These are phyloP conservation scores for Monosporascus ibericus DNA, from an alignment of 2,329 filamentous ascomycete species.

Conservation along the genomic window DNA sequence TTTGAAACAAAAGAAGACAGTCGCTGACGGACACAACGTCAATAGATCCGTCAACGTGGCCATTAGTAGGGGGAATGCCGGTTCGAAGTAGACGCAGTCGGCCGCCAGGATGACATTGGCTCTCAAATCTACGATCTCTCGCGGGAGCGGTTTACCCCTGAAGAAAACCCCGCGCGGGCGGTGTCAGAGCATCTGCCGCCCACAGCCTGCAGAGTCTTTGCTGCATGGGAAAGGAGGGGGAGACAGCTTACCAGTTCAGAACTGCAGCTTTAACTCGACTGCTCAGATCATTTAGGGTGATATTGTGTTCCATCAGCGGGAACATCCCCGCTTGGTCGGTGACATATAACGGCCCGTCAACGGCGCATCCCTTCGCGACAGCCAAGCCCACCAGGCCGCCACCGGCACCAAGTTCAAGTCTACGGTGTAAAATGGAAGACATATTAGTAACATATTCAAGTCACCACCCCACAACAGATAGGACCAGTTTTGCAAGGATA, in stretches of 20 bases:
- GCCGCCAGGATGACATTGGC: constrained; percentile 86
- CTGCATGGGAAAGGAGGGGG: constrained; percentile 22
- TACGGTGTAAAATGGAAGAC: constrained; percentile 29
- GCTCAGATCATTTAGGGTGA: constrained; percentile 68
- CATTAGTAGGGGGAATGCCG: constrained; percentile 83
- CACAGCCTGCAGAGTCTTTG: constrained; percentile 1
- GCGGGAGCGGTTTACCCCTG: constrained; percentile 57
- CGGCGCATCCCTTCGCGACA: constrained; percentile 49
- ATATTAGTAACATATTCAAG: background rate
- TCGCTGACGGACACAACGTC: constrained; percentile 59
- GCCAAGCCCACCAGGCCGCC: constrained; percentile 76
- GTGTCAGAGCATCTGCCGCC: constrained; percentile 12
- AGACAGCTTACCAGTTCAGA: constrained; percentile 68
- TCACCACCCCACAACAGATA: background rate
- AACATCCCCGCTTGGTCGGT: constrained; percentile 89
- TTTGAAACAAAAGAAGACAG: constrained; percentile 87
- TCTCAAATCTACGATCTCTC: constrained; percentile 45
- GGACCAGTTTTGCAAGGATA: background rate
- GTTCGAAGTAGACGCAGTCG: constrained; percentile 96
- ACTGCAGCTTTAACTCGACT: constrained; percentile 59
- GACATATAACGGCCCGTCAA: constrained; percentile 59
- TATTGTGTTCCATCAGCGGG: constrained; percentile 79
- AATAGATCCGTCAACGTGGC: constrained; percentile 71
- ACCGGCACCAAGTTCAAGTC: constrained; percentile 86
- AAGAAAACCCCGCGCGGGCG: constrained; percentile 1